A percentile compares a stretch with the other conserved stretches of the same genome.
Conservation (phyloP, 352 stramenopile genomes). For the Elongisporangium senticosum region DNA sequence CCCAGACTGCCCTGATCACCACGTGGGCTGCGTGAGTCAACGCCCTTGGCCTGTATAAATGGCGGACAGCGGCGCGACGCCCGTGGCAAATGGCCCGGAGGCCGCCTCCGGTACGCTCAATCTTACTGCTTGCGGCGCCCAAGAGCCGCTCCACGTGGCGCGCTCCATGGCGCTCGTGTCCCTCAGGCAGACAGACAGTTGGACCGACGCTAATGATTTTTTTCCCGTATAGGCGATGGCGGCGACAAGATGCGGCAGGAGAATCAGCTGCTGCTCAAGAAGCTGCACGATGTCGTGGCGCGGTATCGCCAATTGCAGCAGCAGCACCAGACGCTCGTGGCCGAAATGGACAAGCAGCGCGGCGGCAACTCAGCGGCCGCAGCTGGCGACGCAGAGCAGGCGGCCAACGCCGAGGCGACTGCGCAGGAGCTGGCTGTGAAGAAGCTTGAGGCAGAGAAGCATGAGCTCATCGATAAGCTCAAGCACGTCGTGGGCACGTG, state of each 20-base stretch:
- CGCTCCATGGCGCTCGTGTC: too few species aligned
- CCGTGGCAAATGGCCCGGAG: too few species aligned
- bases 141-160: too few species aligned
- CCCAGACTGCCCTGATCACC: too few species aligned
- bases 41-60: too few species aligned
- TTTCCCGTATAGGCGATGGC: slow-evolving; percentile 5
- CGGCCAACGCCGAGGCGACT: slow-evolving; percentile 7
- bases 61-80: too few species aligned
- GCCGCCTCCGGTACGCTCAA: too few species aligned
- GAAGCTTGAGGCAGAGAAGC: slow-evolving; percentile 58
- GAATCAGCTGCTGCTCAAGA: slow-evolving; percentile 49
- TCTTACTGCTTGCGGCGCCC: too few species aligned
- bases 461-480: slow-evolving; percentile 73
- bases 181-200: too few species aligned
- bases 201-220: too few species aligned
- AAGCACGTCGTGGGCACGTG: slow-evolving; percentile 65
- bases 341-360: slow-evolving; percentile 15
- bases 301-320: slow-evolving; percentile 48
- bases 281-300: slow-evolving; percentile 47
- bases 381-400: neutral
- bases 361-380: neutral
- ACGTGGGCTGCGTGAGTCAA: too few species aligned
- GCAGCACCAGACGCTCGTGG: slow-evolving; percentile 34
- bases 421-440: slow-evolving; percentile 24
- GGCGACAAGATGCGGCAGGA: slow-evolving; percentile 42